Percentiles rank a stretch among this genome's conserved stretches.
Evolutionary conservation across 495 filamentous ascomycete genomes (phyloP).

Genomic region (Elasticomyces elasticus): DNA sequence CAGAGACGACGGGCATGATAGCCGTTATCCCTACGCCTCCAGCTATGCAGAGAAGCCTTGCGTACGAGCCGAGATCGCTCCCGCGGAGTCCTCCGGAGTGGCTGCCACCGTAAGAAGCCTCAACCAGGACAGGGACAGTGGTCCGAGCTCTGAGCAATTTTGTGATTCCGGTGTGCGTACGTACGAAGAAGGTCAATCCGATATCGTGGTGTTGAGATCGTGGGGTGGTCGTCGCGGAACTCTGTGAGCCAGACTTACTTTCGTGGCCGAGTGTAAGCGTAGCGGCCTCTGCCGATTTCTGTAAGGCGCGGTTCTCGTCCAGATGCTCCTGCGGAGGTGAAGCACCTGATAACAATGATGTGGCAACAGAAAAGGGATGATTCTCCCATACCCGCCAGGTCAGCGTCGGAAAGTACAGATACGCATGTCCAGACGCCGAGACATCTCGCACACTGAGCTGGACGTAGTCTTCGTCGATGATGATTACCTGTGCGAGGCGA

Average conservation of each 20-base stretch:
- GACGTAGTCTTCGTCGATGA: slow-evolving; percentile 13
- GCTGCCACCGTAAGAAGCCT: not conserved
- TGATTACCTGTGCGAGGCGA: not conserved
- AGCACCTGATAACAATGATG: not conserved
- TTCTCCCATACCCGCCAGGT: slow-evolving; percentile 38
- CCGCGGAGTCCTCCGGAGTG: not conserved
- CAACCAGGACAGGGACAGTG: not conserved
- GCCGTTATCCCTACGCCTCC: slow-evolving; percentile 40
- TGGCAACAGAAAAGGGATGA: slow-evolving; percentile 40
- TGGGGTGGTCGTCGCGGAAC: not conserved
- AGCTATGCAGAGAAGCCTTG: slow-evolving; percentile 35
- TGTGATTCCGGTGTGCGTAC: not conserved
- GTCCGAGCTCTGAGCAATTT: not conserved
- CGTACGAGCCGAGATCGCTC: slow-evolving; percentile 2
- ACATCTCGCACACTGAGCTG: slow-evolving; percentile 32
- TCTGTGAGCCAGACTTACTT: no score
- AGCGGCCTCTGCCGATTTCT: no score
- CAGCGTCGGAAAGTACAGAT: slow-evolving; percentile 39
- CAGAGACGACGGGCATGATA: slow-evolving; percentile 23
- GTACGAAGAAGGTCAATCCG: not conserved
- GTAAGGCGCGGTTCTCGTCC: not conserved
- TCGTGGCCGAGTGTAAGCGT: no score
- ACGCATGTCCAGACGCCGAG: slow-evolving; percentile 26
- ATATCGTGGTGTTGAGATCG: not conserved
- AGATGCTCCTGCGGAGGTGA: not conserved